Conservation (phyloP, 169 alveolate genomes). For the Plasmodium sp. region DNA sequence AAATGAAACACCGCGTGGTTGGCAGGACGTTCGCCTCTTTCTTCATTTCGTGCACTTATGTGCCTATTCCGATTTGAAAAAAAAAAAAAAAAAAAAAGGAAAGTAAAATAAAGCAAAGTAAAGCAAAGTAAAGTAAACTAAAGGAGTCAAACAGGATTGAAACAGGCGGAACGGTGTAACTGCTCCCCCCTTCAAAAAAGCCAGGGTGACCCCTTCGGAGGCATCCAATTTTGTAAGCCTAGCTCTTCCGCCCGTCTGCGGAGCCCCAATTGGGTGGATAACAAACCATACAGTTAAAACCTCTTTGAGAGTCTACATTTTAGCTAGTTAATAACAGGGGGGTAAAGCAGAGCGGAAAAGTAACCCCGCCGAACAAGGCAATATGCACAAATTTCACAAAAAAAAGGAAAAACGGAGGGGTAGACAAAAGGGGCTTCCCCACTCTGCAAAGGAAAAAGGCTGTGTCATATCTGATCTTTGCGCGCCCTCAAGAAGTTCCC, state of each 20-base stretch:
- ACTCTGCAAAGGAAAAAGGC: not conserved
- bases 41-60: constrained; percentile 32
- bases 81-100: not conserved
- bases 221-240: not conserved
- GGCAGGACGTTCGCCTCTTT: not conserved
- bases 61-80: constrained; percentile 8
- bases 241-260: not conserved
- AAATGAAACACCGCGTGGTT: not conserved
- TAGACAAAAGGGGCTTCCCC: not conserved
- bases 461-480: constrained; percentile 16
- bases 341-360: not conserved
- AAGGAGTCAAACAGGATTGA: not conserved
- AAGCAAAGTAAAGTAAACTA: too few species aligned
- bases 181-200: not conserved
- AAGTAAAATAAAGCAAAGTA: too few species aligned
- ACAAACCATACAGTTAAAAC: not conserved
- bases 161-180: not conserved
- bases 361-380: not conserved
- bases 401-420: not conserved
- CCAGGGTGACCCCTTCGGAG: not conserved
- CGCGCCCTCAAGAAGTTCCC: constrained; percentile 18
- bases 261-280: not conserved
- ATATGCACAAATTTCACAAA: not conserved
- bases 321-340: not conserved
- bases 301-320: not conserved